Evolutionary conservation across 1,139 yeast species (phyloP).

Genomic region (Pichia sp.): DNA sequence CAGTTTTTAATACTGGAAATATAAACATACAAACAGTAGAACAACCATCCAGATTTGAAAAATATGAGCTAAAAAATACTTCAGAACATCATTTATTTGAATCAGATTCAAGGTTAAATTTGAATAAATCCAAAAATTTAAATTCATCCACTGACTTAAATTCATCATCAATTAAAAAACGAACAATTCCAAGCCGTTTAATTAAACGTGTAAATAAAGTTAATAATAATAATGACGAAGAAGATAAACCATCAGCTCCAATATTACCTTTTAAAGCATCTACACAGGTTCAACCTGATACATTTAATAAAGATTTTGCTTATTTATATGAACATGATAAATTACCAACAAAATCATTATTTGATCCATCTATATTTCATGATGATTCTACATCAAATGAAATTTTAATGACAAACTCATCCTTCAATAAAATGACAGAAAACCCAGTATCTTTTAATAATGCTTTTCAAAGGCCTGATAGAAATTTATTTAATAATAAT

Average conservation of each 20-base stretch:
- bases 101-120: not conserved
- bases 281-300: slow-evolving; percentile 22
- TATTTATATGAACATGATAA: slow-evolving; percentile 32
- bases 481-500: slow-evolving; percentile 11
- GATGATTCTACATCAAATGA: slow-evolving; percentile 29
- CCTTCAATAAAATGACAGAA: slow-evolving; percentile 24
- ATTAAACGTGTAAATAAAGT: slow-evolving; percentile 36
- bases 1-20: not conserved
- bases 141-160: slow-evolving; percentile 25
- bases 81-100: slow-evolving; percentile 1
- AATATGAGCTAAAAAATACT: slow-evolving; percentile 16
- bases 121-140: slow-evolving; percentile 26
- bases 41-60: slow-evolving; percentile 19
- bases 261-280: slow-evolving; percentile 23
- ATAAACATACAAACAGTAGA: slow-evolving; percentile 1
- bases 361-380: slow-evolving; percentile 44
- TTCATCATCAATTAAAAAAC: slow-evolving; percentile 27
- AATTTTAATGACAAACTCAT: slow-evolving; percentile 20
- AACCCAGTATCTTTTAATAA: slow-evolving; percentile 44
- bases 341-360: slow-evolving; percentile 59
- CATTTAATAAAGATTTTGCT: slow-evolving; percentile 22
- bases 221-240: slow-evolving; percentile 11
- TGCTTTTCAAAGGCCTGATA: slow-evolving; percentile 36
- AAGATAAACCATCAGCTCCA: slow-evolving; percentile 19
- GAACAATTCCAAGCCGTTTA: slow-evolving; percentile 50